Conservation (phyloP, 768 basidiomycete species). For the Trametes cingulata region DNA sequence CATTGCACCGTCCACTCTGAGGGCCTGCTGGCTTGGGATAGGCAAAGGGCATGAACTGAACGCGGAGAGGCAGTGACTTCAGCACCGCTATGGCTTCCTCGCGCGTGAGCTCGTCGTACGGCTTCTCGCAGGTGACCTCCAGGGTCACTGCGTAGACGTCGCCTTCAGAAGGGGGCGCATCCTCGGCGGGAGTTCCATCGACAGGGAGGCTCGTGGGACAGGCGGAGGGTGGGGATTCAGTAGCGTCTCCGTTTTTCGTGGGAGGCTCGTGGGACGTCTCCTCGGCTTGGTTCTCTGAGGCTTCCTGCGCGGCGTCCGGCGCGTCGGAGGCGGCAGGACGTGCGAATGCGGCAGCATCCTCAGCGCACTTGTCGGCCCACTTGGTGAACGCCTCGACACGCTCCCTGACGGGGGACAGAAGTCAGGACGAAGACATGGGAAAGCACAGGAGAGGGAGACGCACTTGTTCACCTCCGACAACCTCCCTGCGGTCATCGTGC, state of each 20-base stretch:
- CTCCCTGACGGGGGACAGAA: background rate
- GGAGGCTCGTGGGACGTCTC: background rate
- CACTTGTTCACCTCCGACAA: background rate
- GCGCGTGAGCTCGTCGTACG: conserved; percentile 16
- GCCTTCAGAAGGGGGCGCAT: background rate
- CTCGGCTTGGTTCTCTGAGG: background rate
- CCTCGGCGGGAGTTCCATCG: background rate
- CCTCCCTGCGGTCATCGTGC: background rate
- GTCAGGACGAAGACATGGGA: background rate
- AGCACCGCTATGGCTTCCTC: conserved; percentile 17
- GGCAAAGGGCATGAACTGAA: conserved; percentile 8
- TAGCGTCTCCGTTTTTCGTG: background rate
- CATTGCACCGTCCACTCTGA: background rate
- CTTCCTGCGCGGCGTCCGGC: background rate
- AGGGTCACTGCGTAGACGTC: conserved; percentile 9
- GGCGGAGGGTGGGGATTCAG: background rate
- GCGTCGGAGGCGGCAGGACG: background rate
- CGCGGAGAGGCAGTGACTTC: conserved; percentile 14
- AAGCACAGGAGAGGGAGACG: background rate
- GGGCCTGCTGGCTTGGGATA: background rate
- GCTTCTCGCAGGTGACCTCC: conserved; percentile 12
- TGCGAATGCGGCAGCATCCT: background rate
- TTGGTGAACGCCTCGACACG: background rate
- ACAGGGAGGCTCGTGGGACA: background rate
- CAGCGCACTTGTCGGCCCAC: background rate